Conservation (phyloP, 306 rosid species). For the Crataegus laevigata region DNA sequence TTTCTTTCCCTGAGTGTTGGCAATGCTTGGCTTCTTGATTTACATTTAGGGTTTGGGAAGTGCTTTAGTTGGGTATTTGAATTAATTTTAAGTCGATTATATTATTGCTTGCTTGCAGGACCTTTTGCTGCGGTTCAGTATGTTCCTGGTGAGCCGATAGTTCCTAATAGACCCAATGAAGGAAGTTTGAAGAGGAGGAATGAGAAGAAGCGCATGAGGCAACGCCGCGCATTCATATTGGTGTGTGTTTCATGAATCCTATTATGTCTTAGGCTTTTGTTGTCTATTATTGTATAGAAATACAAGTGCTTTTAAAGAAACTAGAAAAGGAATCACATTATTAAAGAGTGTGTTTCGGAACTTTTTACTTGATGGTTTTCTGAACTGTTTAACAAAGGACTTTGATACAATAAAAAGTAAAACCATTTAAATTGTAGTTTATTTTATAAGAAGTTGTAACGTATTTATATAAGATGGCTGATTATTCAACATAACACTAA, state of each 20-base stretch:
- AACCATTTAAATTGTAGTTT: too few relatives aligned
- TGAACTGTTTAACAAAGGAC: too few relatives aligned
- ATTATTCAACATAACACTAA: too few relatives aligned
- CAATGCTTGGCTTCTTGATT: not conserved
- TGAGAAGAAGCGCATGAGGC: slow-evolving; percentile 82
- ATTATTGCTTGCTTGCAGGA: slow-evolving; percentile 31
- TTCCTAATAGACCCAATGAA: slow-evolving; percentile 67
- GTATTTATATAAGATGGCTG: too few relatives aligned
- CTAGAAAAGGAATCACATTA: not conserved
- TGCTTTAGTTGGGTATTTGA: not conserved
- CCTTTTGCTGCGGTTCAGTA: slow-evolving; percentile 75
- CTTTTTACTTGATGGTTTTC: not conserved
- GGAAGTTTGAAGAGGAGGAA: slow-evolving; percentile 90
- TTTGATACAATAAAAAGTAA: too few relatives aligned
- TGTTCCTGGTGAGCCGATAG: slow-evolving; percentile 65
- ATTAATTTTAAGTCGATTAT: not conserved
- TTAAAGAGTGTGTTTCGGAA: not conserved
- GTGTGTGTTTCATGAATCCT: slow-evolving; percentile 26
- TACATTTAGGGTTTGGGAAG: not conserved
- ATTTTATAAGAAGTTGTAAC: too few relatives aligned
- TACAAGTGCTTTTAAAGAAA: not conserved
- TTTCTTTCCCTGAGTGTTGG: not conserved
- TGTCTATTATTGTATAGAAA: not conserved
- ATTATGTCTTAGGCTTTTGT: not conserved
- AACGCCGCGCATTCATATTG: slow-evolving; percentile 69